Percentiles rank a stretch among this genome's conserved stretches.
Evolutionary conservation across 768 basidiomycete species (phyloP).

Genomic region (Naganishia antarctica): DNA sequence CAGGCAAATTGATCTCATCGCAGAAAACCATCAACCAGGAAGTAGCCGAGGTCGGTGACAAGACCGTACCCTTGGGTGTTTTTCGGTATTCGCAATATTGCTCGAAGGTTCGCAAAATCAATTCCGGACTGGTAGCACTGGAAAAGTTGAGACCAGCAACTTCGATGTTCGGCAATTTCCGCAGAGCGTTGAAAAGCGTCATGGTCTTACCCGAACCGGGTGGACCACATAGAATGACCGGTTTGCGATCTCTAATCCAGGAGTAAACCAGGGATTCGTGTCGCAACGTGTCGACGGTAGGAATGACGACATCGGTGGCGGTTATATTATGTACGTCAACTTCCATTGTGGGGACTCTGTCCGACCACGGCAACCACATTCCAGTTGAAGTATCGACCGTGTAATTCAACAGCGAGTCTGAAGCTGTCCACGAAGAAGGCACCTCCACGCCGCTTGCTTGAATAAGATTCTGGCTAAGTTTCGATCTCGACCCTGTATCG

Average conservation of each 20-base stretch:
- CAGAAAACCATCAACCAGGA: slow-evolving; percentile 99
- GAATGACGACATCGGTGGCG: slow-evolving; percentile 92
- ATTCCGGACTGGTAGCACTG: slow-evolving; percentile 93
- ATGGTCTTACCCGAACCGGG: slow-evolving; percentile 99
- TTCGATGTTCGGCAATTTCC: slow-evolving; percentile 97
- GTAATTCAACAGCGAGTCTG: slow-evolving; percentile 69
- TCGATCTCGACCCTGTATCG: slow-evolving; percentile 79
- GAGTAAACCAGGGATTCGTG: slow-evolving; percentile 98
- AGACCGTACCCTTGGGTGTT: slow-evolving; percentile 94
- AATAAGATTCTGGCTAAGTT: slow-evolving; percentile 80
- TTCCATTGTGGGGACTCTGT: slow-evolving; percentile 86
- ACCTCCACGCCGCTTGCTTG: slow-evolving; percentile 83
- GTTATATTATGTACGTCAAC: slow-evolving; percentile 95
- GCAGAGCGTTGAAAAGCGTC: slow-evolving; percentile 95
- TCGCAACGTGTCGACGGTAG: slow-evolving; percentile 95
- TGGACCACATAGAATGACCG: slow-evolving; percentile 94
- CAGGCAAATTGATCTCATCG: slow-evolving; percentile 97
- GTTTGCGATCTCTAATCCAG: slow-evolving; percentile 98
- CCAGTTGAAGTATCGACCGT: slow-evolving; percentile 82
- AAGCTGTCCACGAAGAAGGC: slow-evolving; percentile 67
- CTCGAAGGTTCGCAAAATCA: slow-evolving; percentile 98
- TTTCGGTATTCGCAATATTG: slow-evolving; percentile 99
- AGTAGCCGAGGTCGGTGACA: slow-evolving; percentile 89
- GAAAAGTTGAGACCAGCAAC: slow-evolving; percentile 99
- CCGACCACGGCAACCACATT: slow-evolving; percentile 89